Base-by-base conservation (phyloP, 169 alveolate genomes). In the Plasmodium cynomolgi region DNA sequence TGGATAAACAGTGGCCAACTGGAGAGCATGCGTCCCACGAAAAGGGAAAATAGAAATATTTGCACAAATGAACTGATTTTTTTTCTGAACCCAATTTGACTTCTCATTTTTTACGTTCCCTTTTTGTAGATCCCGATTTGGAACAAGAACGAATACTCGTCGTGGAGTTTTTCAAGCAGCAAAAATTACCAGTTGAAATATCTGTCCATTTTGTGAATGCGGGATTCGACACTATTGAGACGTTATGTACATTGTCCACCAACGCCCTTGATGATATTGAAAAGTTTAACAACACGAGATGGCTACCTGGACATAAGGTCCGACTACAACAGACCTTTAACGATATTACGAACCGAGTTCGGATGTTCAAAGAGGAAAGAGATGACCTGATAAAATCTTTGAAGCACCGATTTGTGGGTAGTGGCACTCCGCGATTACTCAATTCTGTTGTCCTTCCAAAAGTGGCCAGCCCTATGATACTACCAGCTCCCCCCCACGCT, bases 281-380 rank as follows among this genome's bases (percentile, higher is more conserved):
- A 94, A 88, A 94, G 44, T 97, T 95, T 95, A 96, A 96, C 68
- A 96, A 96, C 47, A 97, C 97, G 34, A 94, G 96, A 81, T 97
- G 98, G 98, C 96, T 97, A 47, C 99, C 99, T 0, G 99, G 99
- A 2, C 99, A 97, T 96, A 97, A 97, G 93, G 97, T 97, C 34
- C 92, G 96, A 62, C 92, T 96, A 44, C 93, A 94, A 75, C 91
- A 86, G 72, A 93, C 96, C 88, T 96, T 96, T 82, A 96, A 92
- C 91, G 96, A 96, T 90, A 93, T 96, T 92, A 92, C 95, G 80
- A 93, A 91, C 77, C 79, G 96, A 71, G 96, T 96, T 58, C 81
- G 86, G 62, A 95, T 80, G 20, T 96, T 95, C 92, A 96, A 96
- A 77, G 97, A 96, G 81, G 92, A 96, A 81, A 84, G 94, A 39